These are phyloP conservation scores for Trichosporon asahii DNA, from an alignment of 1,284 basidiomycete genomes.

Conservation along the genomic window DNA sequence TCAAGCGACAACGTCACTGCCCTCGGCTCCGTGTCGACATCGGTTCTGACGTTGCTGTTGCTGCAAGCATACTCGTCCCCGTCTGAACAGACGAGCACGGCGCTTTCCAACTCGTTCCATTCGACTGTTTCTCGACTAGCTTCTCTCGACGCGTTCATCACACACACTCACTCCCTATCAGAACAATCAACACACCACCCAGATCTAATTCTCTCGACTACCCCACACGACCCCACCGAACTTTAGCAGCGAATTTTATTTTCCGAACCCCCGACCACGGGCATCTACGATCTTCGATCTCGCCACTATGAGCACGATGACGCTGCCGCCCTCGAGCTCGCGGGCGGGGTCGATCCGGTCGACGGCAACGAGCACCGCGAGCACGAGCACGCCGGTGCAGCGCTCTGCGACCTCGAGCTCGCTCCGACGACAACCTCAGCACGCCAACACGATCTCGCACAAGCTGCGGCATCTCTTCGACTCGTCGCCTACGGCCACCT, in stretches of 20 bases:
- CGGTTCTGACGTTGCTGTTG: neutral
- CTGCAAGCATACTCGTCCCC: neutral
- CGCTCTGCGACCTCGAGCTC: neutral
- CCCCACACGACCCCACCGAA: neutral
- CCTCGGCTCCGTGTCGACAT: neutral
- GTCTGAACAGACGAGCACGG: neutral
- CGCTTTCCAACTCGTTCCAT: conserved; percentile 1
- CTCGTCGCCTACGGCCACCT: conserved; percentile 30
- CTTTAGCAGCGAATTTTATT: neutral
- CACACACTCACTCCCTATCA: neutral
- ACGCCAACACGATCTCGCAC: conserved; percentile 4
- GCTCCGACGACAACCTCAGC: neutral
- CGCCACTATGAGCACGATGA: conserved; percentile 6
- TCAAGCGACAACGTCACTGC: neutral
- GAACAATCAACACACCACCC: neutral
- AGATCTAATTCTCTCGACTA: neutral
- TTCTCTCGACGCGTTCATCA: neutral
- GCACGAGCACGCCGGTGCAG: neutral
- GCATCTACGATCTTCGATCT: neutral
- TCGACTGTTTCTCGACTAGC: neutral
- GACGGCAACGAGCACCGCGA: neutral
- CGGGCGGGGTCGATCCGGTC: conserved; percentile 5
- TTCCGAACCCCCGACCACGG: neutral
- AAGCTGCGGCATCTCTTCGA: conserved; percentile 37
- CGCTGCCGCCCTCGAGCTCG: conserved; percentile 2